Base-by-base conservation (phyloP, 129 eudicot species). In the Arctium minus region DNA sequence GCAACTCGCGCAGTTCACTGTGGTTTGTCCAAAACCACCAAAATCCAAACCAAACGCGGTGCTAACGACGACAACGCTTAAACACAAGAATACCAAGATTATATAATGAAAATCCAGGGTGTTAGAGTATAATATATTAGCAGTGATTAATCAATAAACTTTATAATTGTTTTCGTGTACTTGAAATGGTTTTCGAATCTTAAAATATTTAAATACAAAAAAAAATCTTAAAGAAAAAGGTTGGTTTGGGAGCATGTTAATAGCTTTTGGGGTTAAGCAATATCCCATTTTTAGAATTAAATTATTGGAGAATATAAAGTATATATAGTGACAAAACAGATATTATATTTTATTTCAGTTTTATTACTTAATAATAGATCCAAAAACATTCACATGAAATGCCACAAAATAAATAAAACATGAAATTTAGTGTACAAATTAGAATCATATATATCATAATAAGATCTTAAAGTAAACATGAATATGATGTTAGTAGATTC, bases 231-330 rank as follows among this genome's bases (percentile, higher is more conserved):
- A 78, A 82, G 74, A 36, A 35, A 85, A 73, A 83, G 70, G 74
- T 87, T 90, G 87, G 89, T 5, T 53, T 17, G 84, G 77, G 84
- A 87, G 86, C 94, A 88, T 91, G 86, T 86, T 70, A 87, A 60
- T 56, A 36, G 33, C 88, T 88, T 60, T 85, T 80, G 85, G 75
- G 44, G 72, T 62, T 80, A 77, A 82, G 88, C 90, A 80, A 88
- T 80, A 91, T 80, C 89, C 85, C 88, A 85, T 87, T 83, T 32
- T 37, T 83, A 83, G 40, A 60, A 8, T 50, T 53, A 80, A 83
- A 77, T 70, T 46, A 85, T 81, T 80, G 81, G 37, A 71, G 89
- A 83, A 83, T 86, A 84, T 67, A 88, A 86, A 86, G 89, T 79
- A 79, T 84, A 83, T 90, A 91, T 75, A 68, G 76, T 73, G 92